Conservation (phyloP, 192 early-diverging fungal species). For the Podila clonocystis region DNA sequence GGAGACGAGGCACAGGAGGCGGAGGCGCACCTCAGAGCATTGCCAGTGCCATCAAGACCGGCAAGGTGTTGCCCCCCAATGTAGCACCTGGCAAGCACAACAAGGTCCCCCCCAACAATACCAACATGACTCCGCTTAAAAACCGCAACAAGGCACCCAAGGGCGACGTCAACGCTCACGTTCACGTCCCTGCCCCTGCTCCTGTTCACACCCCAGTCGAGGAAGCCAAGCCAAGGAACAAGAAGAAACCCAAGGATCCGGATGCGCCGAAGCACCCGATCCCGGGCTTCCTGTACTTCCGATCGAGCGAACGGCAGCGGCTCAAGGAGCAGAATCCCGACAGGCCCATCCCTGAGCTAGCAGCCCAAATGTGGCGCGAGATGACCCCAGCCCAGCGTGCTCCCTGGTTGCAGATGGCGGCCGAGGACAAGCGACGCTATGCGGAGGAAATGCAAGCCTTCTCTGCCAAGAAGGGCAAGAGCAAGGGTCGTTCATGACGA, state of each 20-base stretch:
- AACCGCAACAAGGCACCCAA: background rate
- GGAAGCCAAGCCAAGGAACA: conserved; percentile 61
- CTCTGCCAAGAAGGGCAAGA: conserved; percentile 37
- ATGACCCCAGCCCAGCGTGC: conserved; percentile 61
- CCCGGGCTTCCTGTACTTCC: conserved; percentile 85
- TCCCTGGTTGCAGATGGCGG: conserved; percentile 64
- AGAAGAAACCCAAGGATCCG: conserved; percentile 78
- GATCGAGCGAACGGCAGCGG: conserved; percentile 71
- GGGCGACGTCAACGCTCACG: background rate
- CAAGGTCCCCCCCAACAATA: background rate
- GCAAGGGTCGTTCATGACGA: conserved; percentile 17
- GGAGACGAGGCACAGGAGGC: conserved; percentile 26
- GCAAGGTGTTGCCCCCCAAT: conserved; percentile 5
- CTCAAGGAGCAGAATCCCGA: conserved; percentile 73
- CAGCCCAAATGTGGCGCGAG: conserved; percentile 73
- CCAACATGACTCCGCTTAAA: background rate
- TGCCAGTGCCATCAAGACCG: background rate
- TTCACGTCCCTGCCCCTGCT: too few relatives aligned
- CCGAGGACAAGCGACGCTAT: conserved; percentile 73
- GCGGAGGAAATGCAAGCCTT: conserved; percentile 72
- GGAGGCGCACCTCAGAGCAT: conserved; percentile 10
- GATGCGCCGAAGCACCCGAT: conserved; percentile 87
- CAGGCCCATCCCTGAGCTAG: conserved; percentile 79
- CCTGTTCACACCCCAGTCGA: conserved; percentile 3
- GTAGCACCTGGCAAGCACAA: background rate